Conservation (phyloP, 225 moss, liverwort and hornwort species). For the Polytrichum formosum region DNA sequence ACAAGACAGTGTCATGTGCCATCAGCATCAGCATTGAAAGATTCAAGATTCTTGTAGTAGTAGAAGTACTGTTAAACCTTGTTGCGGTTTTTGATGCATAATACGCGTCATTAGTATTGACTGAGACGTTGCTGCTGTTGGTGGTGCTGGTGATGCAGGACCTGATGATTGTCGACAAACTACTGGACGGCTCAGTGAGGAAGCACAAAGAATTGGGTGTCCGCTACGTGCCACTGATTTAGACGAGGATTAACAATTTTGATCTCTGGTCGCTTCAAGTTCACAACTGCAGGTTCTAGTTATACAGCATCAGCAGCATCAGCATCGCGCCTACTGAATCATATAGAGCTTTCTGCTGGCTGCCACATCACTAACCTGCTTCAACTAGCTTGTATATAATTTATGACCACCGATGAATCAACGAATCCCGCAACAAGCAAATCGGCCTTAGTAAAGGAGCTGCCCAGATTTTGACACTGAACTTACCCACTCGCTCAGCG, state of each 20-base stretch:
- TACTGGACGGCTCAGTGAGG: slow-evolving; percentile 66
- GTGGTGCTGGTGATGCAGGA: slow-evolving; percentile 39
- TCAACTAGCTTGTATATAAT: background rate
- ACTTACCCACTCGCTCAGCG: too few species aligned
- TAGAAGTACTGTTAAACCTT: too few species aligned
- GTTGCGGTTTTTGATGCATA: too few species aligned
- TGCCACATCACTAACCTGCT: background rate
- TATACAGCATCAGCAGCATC: too few species aligned
- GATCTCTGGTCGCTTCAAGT: too few species aligned
- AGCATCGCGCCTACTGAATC: background rate
- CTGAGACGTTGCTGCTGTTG: background rate
- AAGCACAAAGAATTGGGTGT: slow-evolving; percentile 78
- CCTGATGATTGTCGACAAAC: slow-evolving; percentile 77
- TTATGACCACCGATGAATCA: too few species aligned
- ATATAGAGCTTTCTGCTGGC: background rate
- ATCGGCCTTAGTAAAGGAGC: too few species aligned
- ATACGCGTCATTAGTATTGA: too few species aligned
- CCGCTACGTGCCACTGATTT: slow-evolving; percentile 77
- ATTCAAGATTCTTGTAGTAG: background rate
- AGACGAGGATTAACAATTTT: background rate
- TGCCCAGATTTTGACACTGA: too few species aligned
- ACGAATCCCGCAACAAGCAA: too few species aligned
- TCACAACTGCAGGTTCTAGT: too few species aligned
- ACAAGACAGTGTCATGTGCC: background rate
- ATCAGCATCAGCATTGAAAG: background rate